These are phyloP conservation scores for Fusarium sp. DNA, from an alignment of 2,329 filamentous ascomycete species.

Conservation along the genomic window DNA sequence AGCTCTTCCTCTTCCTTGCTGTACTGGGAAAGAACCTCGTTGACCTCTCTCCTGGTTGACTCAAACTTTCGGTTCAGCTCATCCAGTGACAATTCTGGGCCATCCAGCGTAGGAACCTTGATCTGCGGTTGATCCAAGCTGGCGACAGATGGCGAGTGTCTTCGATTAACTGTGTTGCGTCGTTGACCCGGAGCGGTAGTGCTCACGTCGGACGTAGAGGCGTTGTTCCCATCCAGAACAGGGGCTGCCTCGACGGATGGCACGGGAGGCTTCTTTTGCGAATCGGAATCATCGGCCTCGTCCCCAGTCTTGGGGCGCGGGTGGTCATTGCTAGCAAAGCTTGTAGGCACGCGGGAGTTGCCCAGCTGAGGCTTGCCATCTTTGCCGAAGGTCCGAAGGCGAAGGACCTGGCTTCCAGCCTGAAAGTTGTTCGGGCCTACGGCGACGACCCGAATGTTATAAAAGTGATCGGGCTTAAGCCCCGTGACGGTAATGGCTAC, in stretches of 20 bases:
- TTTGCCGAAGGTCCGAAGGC: constrained; percentile 81
- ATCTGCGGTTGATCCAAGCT: constrained; percentile 66
- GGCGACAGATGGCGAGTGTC: constrained; percentile 80
- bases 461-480: constrained; percentile 88
- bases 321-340: constrained; percentile 69
- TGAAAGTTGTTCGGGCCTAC: constrained; percentile 95
- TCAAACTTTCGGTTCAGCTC: constrained; percentile 88
- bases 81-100: constrained; percentile 78
- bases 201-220: constrained; percentile 74
- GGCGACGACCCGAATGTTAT: constrained; percentile 93
- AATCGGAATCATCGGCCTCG: constrained; percentile 63
- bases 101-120: constrained; percentile 63
- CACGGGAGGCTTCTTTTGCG: constrained; percentile 64
- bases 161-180: constrained; percentile 76
- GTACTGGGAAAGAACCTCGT: constrained; percentile 81
- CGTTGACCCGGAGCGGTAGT: constrained; percentile 63
- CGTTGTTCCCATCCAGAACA: constrained; percentile 72
- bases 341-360: constrained; percentile 70
- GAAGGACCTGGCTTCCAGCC: constrained; percentile 87
- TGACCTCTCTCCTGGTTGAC: constrained; percentile 84
- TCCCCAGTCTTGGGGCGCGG: constrained; percentile 58
- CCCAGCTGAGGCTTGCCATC: constrained; percentile 76
- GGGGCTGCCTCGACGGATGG: constrained; percentile 74
- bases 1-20: constrained; percentile 81
- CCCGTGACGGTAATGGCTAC: constrained; percentile 88